These are phyloP conservation scores for Boletellus deceptivus DNA, from an alignment of 1,284 basidiomycete species.

Conservation along the genomic window DNA sequence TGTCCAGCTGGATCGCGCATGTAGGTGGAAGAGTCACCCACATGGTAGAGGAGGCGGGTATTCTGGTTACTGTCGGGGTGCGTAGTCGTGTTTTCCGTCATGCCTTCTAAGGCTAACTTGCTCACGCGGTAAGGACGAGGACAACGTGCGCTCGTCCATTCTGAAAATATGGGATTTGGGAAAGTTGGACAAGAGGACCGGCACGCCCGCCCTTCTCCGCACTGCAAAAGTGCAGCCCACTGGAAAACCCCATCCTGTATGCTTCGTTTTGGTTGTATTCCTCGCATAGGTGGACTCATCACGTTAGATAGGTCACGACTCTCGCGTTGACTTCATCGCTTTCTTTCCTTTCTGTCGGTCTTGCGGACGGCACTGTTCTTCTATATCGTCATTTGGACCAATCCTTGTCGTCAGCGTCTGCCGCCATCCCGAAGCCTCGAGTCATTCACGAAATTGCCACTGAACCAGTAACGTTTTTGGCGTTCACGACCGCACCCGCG, in stretches of 20 bases:
- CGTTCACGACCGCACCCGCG: constrained; percentile 68
- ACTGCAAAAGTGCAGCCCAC: constrained; percentile 77
- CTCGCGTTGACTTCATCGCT: constrained; percentile 81
- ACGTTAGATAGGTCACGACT: constrained; percentile 64
- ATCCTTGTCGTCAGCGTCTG: constrained; percentile 71
- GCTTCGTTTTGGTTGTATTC: constrained; percentile 18
- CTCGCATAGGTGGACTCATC: constrained; percentile 1
- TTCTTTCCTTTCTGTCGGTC: constrained; percentile 85
- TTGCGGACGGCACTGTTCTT: constrained; percentile 93
- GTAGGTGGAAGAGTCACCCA: constrained; percentile 77
- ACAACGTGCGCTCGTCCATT: constrained; percentile 66
- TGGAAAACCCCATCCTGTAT: constrained; percentile 79
- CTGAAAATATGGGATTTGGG: constrained; percentile 90
- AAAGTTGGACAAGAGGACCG: constrained; percentile 70
- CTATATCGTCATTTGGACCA: constrained; percentile 90
- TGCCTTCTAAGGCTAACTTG: constrained; percentile 10
- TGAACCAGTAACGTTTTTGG: constrained; percentile 90
- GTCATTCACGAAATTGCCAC: constrained; percentile 74
- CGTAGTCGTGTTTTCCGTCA: constrained; percentile 30
- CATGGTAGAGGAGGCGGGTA: constrained; percentile 74
- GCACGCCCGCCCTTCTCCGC: constrained; percentile 67
- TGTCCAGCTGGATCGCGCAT: constrained; percentile 78
- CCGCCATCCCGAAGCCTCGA: constrained; percentile 76
- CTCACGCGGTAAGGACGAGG: constrained; percentile 64
- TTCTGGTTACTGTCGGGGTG: constrained; percentile 84